Base-by-base conservation (phyloP, 495 filamentous ascomycete genomes). In the Penicillium bialowiezense region DNA sequence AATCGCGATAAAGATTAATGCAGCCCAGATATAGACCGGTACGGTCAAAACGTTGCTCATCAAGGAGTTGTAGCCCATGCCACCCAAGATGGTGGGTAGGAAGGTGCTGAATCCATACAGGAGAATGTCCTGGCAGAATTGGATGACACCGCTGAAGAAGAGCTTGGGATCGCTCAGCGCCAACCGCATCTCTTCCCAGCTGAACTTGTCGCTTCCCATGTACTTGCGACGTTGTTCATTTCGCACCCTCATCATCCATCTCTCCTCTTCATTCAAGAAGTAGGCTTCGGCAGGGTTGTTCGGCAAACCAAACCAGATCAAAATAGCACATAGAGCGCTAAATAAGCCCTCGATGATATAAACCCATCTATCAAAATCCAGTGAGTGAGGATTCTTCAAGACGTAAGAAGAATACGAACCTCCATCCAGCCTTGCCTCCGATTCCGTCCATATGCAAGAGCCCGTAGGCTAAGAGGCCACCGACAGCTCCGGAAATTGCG, bases 21-120 rank as follows among this genome's bases (percentile, higher is more conserved):
- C 69, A 0, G 71, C 56, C 52, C 73, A 69, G 21, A 68, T 54
- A 34, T 71, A 77, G 20, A 74, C 71, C 1, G 73, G 73, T 1
- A 77, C 68, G 1, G 73, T 77, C 38, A 77, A 41, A 7, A 73
- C 68, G 39, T 77, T 72, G 42, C 68, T 65, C 52, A 77, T 69
- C 15, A 79, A 57, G 10, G 68, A 72, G 40, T 67, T 51, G 48
- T 79, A 80, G 0, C 76, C 78, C 51, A 84, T 70, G 9, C 68
- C 69, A 37, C 68, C 53, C 41, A 85, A 60, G 36, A 84, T 82
- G 1, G 75, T 74, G 1, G 81, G 82, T 18, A 84, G 48, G 56
- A 85, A 85, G 7, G 78, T 83, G 43, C 70, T 75, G 66, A 82
- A 81, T 26, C 81, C 80, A 43, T 82, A 81, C 6, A 83, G 67